Evolutionary conservation across 2,329 filamentous ascomycete genomes (phyloP).

Genomic region (Endothia cerciana): DNA sequence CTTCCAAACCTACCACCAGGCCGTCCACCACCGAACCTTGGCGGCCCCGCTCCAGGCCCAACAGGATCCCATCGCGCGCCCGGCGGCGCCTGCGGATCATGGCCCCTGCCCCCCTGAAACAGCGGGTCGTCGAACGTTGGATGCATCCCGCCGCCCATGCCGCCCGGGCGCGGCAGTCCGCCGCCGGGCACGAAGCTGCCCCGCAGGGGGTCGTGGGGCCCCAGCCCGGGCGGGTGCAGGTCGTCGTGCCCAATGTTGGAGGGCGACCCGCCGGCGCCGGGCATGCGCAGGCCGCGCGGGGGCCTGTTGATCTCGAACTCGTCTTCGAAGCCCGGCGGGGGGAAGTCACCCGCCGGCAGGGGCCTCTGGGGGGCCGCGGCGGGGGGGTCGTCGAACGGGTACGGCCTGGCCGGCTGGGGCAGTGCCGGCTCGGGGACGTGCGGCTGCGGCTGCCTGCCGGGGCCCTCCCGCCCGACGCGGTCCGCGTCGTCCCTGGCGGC

Average conservation of each 20-base stretch:
- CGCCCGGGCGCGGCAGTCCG: constrained; percentile 60
- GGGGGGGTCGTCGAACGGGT: constrained; percentile 64
- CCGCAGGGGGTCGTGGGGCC: constrained; percentile 80
- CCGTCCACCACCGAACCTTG: constrained; percentile 49
- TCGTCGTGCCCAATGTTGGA: constrained; percentile 82
- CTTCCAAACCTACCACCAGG: constrained; percentile 42
- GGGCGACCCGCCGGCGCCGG: constrained; percentile 53
- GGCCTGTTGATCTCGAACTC: constrained; percentile 82
- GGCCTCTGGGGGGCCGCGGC: constrained; percentile 64
- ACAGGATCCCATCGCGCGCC: constrained; percentile 92
- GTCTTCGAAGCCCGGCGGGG: constrained; percentile 90
- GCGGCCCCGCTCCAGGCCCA: constrained; percentile 63
- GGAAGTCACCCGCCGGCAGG: constrained; percentile 72
- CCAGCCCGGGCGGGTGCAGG: constrained; percentile 82
- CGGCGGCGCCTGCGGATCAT: constrained; percentile 76
- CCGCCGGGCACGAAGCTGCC: constrained; percentile 63
- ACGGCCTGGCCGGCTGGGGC: constrained; percentile 65
- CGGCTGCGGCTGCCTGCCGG: constrained; percentile 41
- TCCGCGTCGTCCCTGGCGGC: constrained; percentile 47
- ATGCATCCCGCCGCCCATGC: constrained; percentile 80
- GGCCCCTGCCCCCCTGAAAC: constrained; percentile 66
- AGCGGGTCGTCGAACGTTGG: constrained; percentile 92
- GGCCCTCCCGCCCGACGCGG: constrained; percentile 34
- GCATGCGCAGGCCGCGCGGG: constrained; percentile 44
- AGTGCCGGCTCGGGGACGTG: constrained; percentile 51